Conservation (phyloP, 345 rosid species). For the Boechera retrofracta region DNA sequence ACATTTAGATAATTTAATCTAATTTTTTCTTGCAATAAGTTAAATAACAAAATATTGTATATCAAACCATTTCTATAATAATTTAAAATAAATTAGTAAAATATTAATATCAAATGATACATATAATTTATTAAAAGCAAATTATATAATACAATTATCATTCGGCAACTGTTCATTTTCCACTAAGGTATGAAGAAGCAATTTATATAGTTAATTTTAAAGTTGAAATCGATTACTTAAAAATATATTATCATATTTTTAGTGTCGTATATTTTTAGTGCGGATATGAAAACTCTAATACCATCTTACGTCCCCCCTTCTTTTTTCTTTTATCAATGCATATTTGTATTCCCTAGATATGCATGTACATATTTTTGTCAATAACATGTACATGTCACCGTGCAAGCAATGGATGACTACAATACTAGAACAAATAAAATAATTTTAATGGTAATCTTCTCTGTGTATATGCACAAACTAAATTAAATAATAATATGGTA, state of each 20-base stretch:
- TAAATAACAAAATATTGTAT: too few relatives aligned
- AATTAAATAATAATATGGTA: too few relatives aligned
- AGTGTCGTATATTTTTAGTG: slow-evolving; percentile 13
- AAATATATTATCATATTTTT: slow-evolving; percentile 18
- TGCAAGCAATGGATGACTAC: background rate
- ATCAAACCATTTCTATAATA: background rate
- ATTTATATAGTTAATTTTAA: background rate
- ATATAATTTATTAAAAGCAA: background rate
- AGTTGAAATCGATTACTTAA: slow-evolving; percentile 3
- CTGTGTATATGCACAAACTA: too few relatives aligned
- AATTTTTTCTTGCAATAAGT: too few relatives aligned
- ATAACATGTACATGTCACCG: background rate
- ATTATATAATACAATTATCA: background rate
- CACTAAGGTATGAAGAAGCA: background rate
- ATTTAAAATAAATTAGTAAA: background rate
- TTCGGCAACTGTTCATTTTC: background rate
- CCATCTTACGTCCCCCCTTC: background rate
- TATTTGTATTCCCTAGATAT: too few relatives aligned
- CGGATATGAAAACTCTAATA: slow-evolving; percentile 16
- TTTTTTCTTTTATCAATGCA: too few relatives aligned
- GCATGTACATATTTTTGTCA: too few relatives aligned
- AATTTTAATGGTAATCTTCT: too few relatives aligned
- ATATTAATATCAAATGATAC: background rate
- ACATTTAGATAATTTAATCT: background rate
- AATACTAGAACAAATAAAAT: background rate